These are phyloP conservation scores for Suillus occidentalis DNA, from an alignment of 768 basidiomycete genomes.

Conservation along the genomic window DNA sequence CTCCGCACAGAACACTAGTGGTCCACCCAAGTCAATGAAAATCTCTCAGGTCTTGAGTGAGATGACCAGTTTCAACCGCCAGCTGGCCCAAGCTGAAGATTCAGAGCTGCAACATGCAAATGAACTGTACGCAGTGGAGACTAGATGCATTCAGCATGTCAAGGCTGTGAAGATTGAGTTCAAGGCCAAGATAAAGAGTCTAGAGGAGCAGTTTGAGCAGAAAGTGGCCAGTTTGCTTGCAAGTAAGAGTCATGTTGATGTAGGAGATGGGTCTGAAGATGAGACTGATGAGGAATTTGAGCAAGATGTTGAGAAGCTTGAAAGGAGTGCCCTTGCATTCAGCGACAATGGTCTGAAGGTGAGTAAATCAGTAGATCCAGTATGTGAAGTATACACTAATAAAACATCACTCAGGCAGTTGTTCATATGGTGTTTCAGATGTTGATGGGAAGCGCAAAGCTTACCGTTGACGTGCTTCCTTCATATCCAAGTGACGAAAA, in stretches of 20 bases:
- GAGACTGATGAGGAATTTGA: background rate
- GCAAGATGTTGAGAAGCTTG: background rate
- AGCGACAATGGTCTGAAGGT: background rate
- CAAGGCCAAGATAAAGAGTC: background rate
- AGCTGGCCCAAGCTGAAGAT: background rate
- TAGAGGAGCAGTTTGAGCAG: background rate
- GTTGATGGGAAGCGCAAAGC: background rate
- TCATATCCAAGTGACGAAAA: background rate
- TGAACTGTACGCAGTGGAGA: background rate
- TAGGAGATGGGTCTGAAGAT: background rate
- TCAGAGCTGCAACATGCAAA: background rate
- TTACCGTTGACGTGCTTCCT: background rate
- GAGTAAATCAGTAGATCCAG: background rate
- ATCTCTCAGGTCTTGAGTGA: background rate
- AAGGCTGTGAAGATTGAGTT: background rate
- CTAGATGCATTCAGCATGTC: background rate
- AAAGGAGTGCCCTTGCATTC: conserved; percentile 11
- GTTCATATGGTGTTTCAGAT: background rate
- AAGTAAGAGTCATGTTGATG: background rate
- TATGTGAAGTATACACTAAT: background rate
- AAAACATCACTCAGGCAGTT: conserved; percentile 3
- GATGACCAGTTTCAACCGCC: background rate
- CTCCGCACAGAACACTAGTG: background rate
- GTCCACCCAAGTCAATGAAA: background rate
- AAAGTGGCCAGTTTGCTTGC: background rate